Base-by-base conservation (phyloP, 2,329 filamentous ascomycete species). In the Fusarium sp. region DNA sequence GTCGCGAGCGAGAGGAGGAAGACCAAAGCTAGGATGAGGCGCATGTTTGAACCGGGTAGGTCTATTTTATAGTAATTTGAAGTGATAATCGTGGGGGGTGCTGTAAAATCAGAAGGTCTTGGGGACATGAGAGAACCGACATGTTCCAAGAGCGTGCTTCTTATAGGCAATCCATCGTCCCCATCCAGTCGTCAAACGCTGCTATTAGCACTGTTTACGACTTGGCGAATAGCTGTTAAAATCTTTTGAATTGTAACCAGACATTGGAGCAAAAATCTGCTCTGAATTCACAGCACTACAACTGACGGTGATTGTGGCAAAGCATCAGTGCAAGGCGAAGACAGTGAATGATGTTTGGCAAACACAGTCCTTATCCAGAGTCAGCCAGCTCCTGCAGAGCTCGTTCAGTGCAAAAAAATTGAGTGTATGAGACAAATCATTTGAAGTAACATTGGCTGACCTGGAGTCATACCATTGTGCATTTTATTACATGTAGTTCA, bases 1-100 rank as follows among this genome's bases (percentile, higher is more conserved):
- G 48, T 17, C n/a, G 20, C 22, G 36, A 74, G 15, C 1, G 48
- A 62, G 4, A 68, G 28, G 14, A 74, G 24, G 3, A 22, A 47
- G 30, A 38, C 7, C 4, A 70, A n/a, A 3, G 6, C 5, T 30
- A 20, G 36, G 7, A 39, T 4, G 5, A 47, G 36, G 22, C 41
- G 39, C 60, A 61, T 70, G 26, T 5, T 26, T 3, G 5, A 22
- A 8, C 2, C 4, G 9, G 5, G 13, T 26, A 17, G 4, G 14
- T 22, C 5, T 32, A 14, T 20, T 24, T 51, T 34, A 51, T 22
- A 22, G 4, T 12, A 9, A 34, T 38, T 36, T 26, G 14, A 22
- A 28, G 14, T 38, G 50, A 22, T 26, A 15, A 22, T 22, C 50
- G 24, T 38, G 12, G 48, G 30, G 8, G 8, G 8, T 24, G 12